Percentiles rank a stretch among this genome's conserved stretches.
Conservation (phyloP, 2,329 filamentous ascomycete genomes). For the Arthroderma sp. region DNA sequence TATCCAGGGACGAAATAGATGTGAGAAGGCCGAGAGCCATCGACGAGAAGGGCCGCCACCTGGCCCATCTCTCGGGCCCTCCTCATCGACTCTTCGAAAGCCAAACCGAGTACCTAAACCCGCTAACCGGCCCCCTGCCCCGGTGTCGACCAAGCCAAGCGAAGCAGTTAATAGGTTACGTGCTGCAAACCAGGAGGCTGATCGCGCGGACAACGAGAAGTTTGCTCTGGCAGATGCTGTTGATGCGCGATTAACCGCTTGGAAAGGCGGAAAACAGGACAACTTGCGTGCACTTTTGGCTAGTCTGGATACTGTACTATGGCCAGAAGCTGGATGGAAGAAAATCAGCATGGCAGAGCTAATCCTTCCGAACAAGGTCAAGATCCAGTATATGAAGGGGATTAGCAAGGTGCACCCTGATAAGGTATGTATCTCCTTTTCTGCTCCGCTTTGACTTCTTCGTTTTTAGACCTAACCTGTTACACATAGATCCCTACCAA, state of each 20-base stretch:
- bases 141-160: slow-evolving; percentile 37
- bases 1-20: slow-evolving; percentile 73
- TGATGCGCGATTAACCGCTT: slow-evolving; percentile 62
- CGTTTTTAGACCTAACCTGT: neutral
- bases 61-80: slow-evolving; percentile 33
- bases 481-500: slow-evolving; percentile 43
- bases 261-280: slow-evolving; percentile 84
- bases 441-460: neutral
- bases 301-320: slow-evolving; percentile 77
- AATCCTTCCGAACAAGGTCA: slow-evolving; percentile 86
- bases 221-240: slow-evolving; percentile 79
- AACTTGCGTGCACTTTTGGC: slow-evolving; percentile 80
- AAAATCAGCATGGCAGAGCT: slow-evolving; percentile 90
- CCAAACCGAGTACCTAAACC: slow-evolving; percentile 20
- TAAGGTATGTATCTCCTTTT: slow-evolving; percentile 54
- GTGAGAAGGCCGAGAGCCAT: slow-evolving; percentile 73
- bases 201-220: slow-evolving; percentile 80
- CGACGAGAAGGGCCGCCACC: slow-evolving; percentile 33
- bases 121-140: slow-evolving; percentile 29
- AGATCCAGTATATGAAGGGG: slow-evolving; percentile 97
- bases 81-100: slow-evolving; percentile 28
- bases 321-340: slow-evolving; percentile 90
- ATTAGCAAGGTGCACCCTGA: slow-evolving; percentile 98
- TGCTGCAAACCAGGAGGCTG: slow-evolving; percentile 72
- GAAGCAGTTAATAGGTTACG: slow-evolving; percentile 74